Evolutionary conservation across 345 rosid genomes (phyloP), one percentile per base, ranked within the genome.

Genomic region (Rhodamnia argentea): DNA sequence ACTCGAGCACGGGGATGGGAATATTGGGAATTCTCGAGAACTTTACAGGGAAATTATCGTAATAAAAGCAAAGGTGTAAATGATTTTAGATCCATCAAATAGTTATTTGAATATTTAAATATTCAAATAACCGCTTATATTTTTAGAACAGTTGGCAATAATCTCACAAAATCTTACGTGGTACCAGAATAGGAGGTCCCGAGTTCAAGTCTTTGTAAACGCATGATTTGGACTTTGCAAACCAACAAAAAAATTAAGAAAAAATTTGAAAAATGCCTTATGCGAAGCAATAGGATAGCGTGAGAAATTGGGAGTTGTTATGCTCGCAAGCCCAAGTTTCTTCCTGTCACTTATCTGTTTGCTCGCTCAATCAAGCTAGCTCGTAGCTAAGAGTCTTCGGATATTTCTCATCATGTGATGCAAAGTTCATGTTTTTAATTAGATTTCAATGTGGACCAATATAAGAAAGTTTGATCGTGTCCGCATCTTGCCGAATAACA

Each of bases 171-270:
- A 51, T 51, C 52, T 12, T 14, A 12, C 12, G 4, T 12, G 13
- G 0, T 12, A 51, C 0, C 4, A 3, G 4, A 51, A 3, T 11
- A 51, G 2, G 3, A 51, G 4, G 14, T 51, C 14, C 1, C 0
- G 14, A 51, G 13, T 51, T 51, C 14, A 51, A 51, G 12, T 2
- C 4, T 51, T 51, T 11, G 0, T 11, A 10, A 2, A 50, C 52
- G 2, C 52, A 0, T 10, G 52, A 51, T 51, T 12, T 3, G 4
- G 52, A 51, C 81, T 37, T 37, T 37, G 81, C 23, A 32, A 18
- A 70, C 8, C 47, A 37, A 70, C 1, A 20, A 32, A 64, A 64
- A 64, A 32, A 29, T 16, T 7, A 62, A 29, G 10, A 62, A 29
- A 27, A 13, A 27, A 13, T 13, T 18, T 44, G 26, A 70, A 70